Evolutionary conservation across 116 monocot species (phyloP).

Genomic region (Iris pallida): DNA sequence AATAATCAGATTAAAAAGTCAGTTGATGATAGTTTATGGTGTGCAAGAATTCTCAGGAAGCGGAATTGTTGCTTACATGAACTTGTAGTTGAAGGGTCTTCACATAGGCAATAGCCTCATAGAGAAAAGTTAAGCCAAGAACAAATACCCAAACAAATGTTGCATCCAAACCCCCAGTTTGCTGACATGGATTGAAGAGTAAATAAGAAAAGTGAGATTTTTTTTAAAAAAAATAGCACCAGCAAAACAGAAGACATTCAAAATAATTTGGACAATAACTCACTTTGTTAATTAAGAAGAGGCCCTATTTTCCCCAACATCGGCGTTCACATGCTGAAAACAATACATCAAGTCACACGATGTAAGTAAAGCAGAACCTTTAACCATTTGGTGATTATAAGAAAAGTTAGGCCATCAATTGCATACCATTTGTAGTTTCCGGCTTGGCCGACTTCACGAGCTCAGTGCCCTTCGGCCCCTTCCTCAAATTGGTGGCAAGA

Average conservation of each 20-base stretch:
- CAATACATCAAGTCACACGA: neutral
- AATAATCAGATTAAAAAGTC: neutral
- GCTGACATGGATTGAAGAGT: too few species aligned
- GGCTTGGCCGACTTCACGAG: constrained; percentile 25
- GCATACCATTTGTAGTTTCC: constrained; percentile 15
- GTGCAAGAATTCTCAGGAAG: neutral
- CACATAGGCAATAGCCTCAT: neutral
- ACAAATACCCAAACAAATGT: neutral
- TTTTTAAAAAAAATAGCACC: neutral
- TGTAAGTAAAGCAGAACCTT: neutral
- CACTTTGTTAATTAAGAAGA: constrained; percentile 30
- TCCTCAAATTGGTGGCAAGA: too few species aligned
- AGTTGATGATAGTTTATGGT: neutral
- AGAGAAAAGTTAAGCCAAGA: neutral
- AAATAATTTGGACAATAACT: constrained; percentile 14
- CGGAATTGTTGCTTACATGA: neutral
- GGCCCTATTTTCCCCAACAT: constrained; percentile 17
- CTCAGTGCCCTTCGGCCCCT: constrained; percentile 23
- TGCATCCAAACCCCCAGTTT: too few species aligned
- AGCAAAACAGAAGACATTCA: neutral
- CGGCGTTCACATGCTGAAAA: constrained; percentile 34
- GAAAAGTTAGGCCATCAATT: neutral
- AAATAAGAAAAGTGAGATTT: neutral
- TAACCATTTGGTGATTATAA: neutral
- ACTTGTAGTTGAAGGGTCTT: neutral